Percentiles rank a stretch among this genome's conserved stretches.
These are phyloP conservation scores for Globisporangium paroecandrum DNA, from an alignment of 352 stramenopile species.

Conservation along the genomic window DNA sequence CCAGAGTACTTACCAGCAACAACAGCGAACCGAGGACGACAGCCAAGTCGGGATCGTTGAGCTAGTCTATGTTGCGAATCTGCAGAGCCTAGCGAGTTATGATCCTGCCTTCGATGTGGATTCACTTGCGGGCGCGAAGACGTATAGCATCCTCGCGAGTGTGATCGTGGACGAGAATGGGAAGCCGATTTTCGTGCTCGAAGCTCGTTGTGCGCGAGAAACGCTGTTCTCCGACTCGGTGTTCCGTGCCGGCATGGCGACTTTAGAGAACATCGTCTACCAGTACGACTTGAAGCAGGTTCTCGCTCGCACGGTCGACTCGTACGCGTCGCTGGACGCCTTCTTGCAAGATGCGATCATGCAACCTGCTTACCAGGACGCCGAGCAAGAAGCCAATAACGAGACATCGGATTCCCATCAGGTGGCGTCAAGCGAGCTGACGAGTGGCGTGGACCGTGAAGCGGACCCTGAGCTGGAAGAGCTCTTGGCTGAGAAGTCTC, in stretches of 20 bases:
- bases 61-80: constrained; percentile 41
- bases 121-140: constrained; percentile 20
- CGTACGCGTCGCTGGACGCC: constrained; percentile 35
- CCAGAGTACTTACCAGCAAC: constrained; percentile 24
- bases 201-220: constrained; percentile 43
- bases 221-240: constrained; percentile 49
- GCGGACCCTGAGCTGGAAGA: constrained; percentile 28
- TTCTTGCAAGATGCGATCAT: constrained; percentile 32
- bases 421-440: constrained; percentile 1
- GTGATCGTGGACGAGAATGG: constrained; percentile 47
- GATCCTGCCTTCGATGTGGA: constrained; percentile 45
- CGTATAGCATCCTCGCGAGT: constrained; percentile 27
- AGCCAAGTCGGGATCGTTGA: constrained; percentile 20
- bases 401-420: neutral
- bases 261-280: constrained; percentile 67
- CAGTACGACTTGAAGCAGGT: constrained; percentile 54
- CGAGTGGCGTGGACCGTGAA: constrained; percentile 20
- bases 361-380: neutral
- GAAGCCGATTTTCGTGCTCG: constrained; percentile 54
- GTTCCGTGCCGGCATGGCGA: constrained; percentile 46
- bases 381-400: constrained; percentile 13
- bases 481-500: constrained; percentile 28
- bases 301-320: constrained; percentile 26
- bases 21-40: constrained; percentile 7
- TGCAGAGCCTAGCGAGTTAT: constrained; percentile 40